A percentile compares a stretch with the other conserved stretches of the same genome.
Evolutionary conservation across 2,329 filamentous ascomycete species (phyloP).

Genomic region (Capronia americana): DNA sequence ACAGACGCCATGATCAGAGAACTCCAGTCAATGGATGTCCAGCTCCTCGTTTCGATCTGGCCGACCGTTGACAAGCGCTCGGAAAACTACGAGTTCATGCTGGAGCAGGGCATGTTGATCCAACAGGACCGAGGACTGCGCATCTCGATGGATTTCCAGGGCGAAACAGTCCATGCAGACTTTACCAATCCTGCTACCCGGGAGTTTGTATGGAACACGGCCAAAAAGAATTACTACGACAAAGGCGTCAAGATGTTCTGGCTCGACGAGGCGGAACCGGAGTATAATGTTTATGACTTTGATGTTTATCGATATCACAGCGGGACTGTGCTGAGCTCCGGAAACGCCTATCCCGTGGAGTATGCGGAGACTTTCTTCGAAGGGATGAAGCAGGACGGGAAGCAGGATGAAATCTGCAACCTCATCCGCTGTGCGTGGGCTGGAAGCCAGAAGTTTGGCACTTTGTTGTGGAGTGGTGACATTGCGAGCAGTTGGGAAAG

Average conservation of each 20-base stretch:
- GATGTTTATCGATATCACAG: conserved; percentile 68
- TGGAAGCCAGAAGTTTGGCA: conserved; percentile 68
- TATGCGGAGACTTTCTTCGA: conserved; percentile 68
- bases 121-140: conserved; percentile 66
- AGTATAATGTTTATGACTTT: conserved; percentile 70
- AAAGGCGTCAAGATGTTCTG: conserved; percentile 70
- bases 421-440: conserved; percentile 64
- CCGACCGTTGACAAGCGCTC: conserved; percentile 67
- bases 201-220: conserved; percentile 65
- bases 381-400: conserved; percentile 60
- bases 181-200: conserved; percentile 67
- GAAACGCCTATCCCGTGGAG: conserved; percentile 66
- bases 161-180: conserved; percentile 67
- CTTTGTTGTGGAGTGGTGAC: conserved; percentile 71
- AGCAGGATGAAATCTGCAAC: conserved; percentile 61
- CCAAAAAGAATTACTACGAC: conserved; percentile 65
- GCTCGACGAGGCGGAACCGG: conserved; percentile 73
- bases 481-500: conserved; percentile 69
- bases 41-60: conserved; percentile 74
- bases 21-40: conserved; percentile 63
- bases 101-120: conserved; percentile 66
- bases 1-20: conserved; percentile 68
- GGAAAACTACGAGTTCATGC: conserved; percentile 68
- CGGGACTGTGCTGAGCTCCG: conserved; percentile 61
- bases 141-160: conserved; percentile 64